These are phyloP conservation scores for Chlorella sp. DNA, from an alignment of 139 green algal species.

Conservation along the genomic window DNA sequence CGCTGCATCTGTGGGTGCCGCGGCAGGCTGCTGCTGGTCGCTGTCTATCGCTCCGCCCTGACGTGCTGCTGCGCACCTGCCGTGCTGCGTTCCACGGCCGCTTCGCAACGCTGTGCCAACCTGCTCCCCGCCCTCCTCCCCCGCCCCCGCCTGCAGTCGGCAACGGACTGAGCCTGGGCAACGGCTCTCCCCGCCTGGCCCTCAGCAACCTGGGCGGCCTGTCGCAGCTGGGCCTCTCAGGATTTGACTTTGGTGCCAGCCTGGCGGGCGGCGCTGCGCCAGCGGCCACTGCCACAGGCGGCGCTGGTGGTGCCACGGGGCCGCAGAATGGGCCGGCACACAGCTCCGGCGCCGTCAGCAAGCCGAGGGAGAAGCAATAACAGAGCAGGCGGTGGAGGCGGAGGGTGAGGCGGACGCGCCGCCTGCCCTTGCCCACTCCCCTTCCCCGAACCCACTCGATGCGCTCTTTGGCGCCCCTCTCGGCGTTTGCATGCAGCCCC, in stretches of 20 bases:
- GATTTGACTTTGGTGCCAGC: conserved; percentile 5
- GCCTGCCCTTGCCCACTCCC: too few relatives aligned
- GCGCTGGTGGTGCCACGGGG: conserved; percentile 9
- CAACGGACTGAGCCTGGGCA: conserved; percentile 32
- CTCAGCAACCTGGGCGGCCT: conserved; percentile 32
- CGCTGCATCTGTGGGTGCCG: too few relatives aligned
- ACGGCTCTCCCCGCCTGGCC: conserved; percentile 26
- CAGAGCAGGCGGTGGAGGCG: too few relatives aligned
- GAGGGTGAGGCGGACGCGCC: too few relatives aligned
- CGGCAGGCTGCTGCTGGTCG: too few relatives aligned
- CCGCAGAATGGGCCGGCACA: conserved; percentile 7
- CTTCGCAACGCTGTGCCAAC: background rate
- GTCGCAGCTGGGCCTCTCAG: conserved; percentile 27
- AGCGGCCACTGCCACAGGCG: conserved; percentile 10
- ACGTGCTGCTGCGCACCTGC: too few relatives aligned
- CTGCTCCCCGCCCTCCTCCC: background rate
- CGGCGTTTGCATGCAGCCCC: too few relatives aligned
- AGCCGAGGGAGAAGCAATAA: too few relatives aligned
- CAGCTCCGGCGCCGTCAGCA: background rate
- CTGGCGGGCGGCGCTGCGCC: background rate
- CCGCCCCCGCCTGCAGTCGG: background rate
- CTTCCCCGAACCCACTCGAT: too few relatives aligned
- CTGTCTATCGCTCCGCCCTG: too few relatives aligned
- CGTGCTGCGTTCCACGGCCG: too few relatives aligned
- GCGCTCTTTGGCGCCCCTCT: too few relatives aligned